Conservation (phyloP, 2,329 filamentous ascomycete species). For the Nigrospora oryzae region DNA sequence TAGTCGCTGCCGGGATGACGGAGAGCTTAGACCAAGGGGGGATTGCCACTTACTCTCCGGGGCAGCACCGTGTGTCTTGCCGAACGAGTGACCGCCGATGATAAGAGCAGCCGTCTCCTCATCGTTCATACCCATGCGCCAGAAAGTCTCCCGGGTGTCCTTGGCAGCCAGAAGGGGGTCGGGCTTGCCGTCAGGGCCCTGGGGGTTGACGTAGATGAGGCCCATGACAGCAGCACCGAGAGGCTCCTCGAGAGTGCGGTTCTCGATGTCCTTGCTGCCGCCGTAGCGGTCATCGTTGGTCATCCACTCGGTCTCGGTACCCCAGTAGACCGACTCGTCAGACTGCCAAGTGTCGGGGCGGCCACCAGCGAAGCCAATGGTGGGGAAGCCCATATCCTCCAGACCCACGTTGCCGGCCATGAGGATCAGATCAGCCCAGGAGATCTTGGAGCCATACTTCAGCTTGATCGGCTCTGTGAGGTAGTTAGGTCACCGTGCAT, state of each 20-base stretch:
- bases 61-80: conserved; percentile 72
- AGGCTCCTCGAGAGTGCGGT: conserved; percentile 58
- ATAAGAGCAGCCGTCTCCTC: conserved; percentile 76
- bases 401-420: conserved; percentile 70
- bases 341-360: conserved; percentile 67
- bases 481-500: too few relatives aligned
- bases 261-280: conserved; percentile 35
- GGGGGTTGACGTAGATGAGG: conserved; percentile 75
- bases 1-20: neutral
- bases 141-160: conserved; percentile 68
- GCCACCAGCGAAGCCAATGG: conserved; percentile 66
- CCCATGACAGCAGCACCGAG: conserved; percentile 65
- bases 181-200: conserved; percentile 65
- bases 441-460: conserved; percentile 77
- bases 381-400: conserved; percentile 67
- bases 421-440: conserved; percentile 67
- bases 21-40: neutral
- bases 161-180: conserved; percentile 60
- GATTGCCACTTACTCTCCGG: conserved; percentile 17
- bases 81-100: conserved; percentile 69
- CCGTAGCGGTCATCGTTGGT: conserved; percentile 65
- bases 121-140: conserved; percentile 77
- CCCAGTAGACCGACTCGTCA: conserved; percentile 72
- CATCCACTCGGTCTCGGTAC: conserved; percentile 65
- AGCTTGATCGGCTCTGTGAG: conserved; percentile 60